phyloP scores from a whole-genome alignment of 176 grass and related monocot species.

The Eragrostis nindensis region DNA sequence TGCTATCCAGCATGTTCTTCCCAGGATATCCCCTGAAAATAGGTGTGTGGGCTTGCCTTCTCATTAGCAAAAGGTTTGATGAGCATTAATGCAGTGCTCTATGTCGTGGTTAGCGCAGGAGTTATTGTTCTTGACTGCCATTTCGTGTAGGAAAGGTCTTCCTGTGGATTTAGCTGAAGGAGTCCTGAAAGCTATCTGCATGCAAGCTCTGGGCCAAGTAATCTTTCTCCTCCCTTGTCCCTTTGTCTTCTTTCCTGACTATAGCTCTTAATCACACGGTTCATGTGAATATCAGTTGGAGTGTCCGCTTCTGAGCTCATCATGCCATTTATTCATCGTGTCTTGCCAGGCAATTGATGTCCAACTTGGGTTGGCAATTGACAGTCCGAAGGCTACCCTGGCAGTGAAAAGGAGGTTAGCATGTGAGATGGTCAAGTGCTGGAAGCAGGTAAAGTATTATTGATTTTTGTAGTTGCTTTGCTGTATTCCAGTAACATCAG shows the following conservation, averaged over 20 bases:
- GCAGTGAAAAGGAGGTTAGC: conserved; percentile 96
- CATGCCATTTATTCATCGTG: conserved; percentile 26
- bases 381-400: conserved; percentile 90
- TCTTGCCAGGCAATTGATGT: conserved; percentile 77
- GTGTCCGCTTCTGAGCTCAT: conserved; percentile 24
- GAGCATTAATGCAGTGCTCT: neutral
- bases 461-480: neutral
- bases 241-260: conserved; percentile 1
- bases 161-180: conserved; percentile 83
- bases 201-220: conserved; percentile 93
- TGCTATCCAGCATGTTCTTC: conserved; percentile 75
- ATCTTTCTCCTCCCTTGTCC: conserved; percentile 1
- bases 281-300: conserved; percentile 39
- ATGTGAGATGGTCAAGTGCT: conserved; percentile 97
- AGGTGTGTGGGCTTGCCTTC: conserved; percentile 53
- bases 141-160: conserved; percentile 83
- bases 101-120: conserved; percentile 27
- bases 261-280: conserved; percentile 33
- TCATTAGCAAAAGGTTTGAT: conserved; percentile 24
- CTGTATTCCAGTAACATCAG: neutral
- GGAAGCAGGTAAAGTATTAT: conserved; percentile 89
- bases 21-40: conserved; percentile 64
- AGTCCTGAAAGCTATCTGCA: conserved; percentile 75
- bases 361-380: conserved; percentile 96
- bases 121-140: conserved; percentile 46